These are phyloP conservation scores for Meredithiella fracta DNA, from an alignment of 2,329 filamentous ascomycete species.

Conservation along the genomic window DNA sequence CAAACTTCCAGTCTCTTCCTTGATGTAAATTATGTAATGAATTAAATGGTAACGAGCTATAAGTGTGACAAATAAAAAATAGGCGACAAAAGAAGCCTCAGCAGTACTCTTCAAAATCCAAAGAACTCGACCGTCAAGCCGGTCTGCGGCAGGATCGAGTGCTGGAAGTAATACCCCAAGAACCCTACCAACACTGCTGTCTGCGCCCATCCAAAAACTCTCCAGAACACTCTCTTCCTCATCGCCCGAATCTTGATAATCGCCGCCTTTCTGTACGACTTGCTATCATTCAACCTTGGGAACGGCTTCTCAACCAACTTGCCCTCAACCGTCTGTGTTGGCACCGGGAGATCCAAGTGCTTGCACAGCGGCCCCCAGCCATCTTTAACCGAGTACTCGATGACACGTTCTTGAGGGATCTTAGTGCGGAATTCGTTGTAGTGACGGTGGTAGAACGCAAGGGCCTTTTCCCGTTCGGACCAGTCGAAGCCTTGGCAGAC, in stretches of 20 bases:
- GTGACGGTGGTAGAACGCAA: constrained; percentile 23
- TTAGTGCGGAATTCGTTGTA: constrained; percentile 23
- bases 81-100: neutral
- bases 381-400: constrained; percentile 25
- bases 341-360: constrained; percentile 24
- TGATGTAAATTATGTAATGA: too few relatives aligned
- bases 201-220: constrained; percentile 13
- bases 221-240: constrained; percentile 14
- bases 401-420: constrained; percentile 21
- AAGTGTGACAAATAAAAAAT: neutral
- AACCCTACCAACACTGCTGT: constrained; percentile 7
- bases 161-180: constrained; percentile 8
- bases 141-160: constrained; percentile 4
- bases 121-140: neutral
- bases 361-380: constrained; percentile 28
- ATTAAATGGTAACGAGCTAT: too few relatives aligned
- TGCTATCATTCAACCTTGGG: constrained; percentile 16
- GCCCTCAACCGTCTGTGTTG: constrained; percentile 20
- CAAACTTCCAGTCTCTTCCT: too few relatives aligned
- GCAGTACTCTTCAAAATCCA: neutral
- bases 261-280: constrained; percentile 10
- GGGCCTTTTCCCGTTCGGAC: constrained; percentile 23
- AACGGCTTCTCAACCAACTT: constrained; percentile 16
- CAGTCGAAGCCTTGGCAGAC: constrained; percentile 15
- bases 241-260: constrained; percentile 14